Conservation (phyloP, 352 stramenopile genomes). For the Globisporangium sylvaticum region DNA sequence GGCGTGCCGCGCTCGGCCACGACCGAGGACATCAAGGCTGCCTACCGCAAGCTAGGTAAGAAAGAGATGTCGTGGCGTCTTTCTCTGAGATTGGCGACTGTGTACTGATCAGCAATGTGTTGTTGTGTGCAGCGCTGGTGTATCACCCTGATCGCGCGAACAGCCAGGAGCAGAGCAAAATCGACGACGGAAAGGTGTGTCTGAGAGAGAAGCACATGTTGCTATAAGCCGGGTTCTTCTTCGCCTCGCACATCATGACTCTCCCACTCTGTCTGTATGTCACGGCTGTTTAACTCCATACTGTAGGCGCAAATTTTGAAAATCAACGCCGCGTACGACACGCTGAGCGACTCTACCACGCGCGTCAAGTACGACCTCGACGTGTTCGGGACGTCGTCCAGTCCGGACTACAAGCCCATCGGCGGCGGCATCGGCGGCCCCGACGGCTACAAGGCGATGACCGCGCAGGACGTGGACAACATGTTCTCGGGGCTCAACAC, state of each 20-base stretch:
- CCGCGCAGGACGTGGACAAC: slow-evolving; percentile 59
- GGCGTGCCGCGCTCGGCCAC: slow-evolving; percentile 56
- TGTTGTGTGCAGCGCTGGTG: slow-evolving; percentile 40
- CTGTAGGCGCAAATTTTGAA: slow-evolving; percentile 41
- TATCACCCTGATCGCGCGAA: slow-evolving; percentile 68
- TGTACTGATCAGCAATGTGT: neutral
- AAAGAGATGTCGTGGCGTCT: neutral
- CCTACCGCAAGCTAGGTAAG: slow-evolving; percentile 75
- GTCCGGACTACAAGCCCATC: slow-evolving; percentile 22
- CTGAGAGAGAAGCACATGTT: too few species aligned
- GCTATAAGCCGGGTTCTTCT: neutral
- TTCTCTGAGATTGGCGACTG: slow-evolving; percentile 1
- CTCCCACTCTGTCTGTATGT: neutral
- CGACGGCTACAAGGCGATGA: slow-evolving; percentile 64
- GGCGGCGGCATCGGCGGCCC: neutral
- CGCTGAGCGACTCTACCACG: slow-evolving; percentile 40
- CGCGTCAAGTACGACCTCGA: slow-evolving; percentile 72
- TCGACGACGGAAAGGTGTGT: slow-evolving; percentile 30
- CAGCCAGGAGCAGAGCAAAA: slow-evolving; percentile 20
- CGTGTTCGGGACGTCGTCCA: slow-evolving; percentile 54
- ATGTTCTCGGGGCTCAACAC: slow-evolving; percentile 72
- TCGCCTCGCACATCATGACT: neutral
- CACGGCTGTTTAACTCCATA: neutral
- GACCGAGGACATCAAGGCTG: slow-evolving; percentile 69
- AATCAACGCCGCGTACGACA: slow-evolving; percentile 76